phyloP scores from a whole-genome alignment of 371 early-diverging fungal genomes.

The Lichtheimia ornata region DNA sequence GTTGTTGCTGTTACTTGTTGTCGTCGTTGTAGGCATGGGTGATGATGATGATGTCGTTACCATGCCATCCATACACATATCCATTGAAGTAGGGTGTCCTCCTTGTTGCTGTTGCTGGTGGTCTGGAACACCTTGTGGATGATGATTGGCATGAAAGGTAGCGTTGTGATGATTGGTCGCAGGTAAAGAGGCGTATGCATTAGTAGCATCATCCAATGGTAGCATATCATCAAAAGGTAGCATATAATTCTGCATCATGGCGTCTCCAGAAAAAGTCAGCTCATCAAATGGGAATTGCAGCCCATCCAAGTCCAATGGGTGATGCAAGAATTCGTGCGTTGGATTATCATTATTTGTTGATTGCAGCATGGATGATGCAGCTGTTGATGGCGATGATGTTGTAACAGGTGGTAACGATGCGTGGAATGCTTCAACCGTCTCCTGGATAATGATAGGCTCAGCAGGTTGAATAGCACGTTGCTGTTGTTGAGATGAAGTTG shows the following conservation, averaged over 20 bases:
- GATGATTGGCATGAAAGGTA: not conserved
- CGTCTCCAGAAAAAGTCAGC: not conserved
- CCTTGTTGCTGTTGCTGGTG: not conserved
- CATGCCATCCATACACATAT: not conserved
- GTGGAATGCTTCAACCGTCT: conserved; percentile 6
- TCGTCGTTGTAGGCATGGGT: not conserved
- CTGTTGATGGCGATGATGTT: not conserved
- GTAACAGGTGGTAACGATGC: not conserved
- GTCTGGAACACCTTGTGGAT: not conserved
- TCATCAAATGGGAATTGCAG: not conserved
- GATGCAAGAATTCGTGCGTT: no score
- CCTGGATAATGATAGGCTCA: conserved; percentile 10
- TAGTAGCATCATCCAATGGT: no score
- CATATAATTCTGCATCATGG: not conserved
- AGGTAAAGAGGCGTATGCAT: no score
- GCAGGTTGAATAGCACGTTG: no score
- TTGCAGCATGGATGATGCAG: not conserved
- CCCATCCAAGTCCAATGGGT: not conserved
- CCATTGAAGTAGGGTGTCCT: not conserved
- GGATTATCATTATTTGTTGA: not conserved
- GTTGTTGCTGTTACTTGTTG: not conserved
- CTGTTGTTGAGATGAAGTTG: not conserved
- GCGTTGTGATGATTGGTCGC: no score
- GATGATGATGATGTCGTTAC: not conserved
- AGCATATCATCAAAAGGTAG: no score